Base-by-base conservation (phyloP, 2,329 filamentous ascomycete genomes). In the Allantophomopsis lycopodina region DNA sequence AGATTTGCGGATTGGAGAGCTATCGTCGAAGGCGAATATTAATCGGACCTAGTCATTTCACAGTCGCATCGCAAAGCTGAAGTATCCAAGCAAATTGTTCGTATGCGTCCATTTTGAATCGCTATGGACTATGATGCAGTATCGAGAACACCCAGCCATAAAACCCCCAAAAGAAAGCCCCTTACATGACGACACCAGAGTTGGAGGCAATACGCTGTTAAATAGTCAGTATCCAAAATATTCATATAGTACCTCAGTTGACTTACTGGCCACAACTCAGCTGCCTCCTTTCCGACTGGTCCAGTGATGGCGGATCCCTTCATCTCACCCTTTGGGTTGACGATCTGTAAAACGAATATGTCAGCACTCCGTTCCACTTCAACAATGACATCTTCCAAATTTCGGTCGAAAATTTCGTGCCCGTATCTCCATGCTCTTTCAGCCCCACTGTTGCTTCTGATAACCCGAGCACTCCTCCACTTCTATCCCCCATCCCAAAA, bases 241-340 rank as follows among this genome's bases (percentile, higher is more conserved):
- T 43, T 21, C 40, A 18, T 28, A 33, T 20, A 15, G 7, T 34
- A 10, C 18, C 16, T 18, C 28, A 3, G 14, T 16, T 3, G 47
- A 76, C 83, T 71, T 76, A 89, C 85, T 65, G 91, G 91, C 91
- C 91, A 98, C 60, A 98, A 78, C 75, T 98, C 91, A 66, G 91
- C 91, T 65, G 91, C 91, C 75, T 98, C 91, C 83, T 98, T 98
- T 68, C 89, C 91, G 63, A 98, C 89, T 58, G 91, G 91, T 57
- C 91, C 91, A 58, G 91, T 98, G 66, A 98, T 98, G 66, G 91
- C 91, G 52, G 87, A 95, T 64, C 91, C 91, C 83, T 98, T 98
- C 91, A 98, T 98, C 76, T 98, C 91, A 73, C 91, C 91, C 84
- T 98, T 98, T 69, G 89, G 87, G 78, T 98, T 98, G 76, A 98